A percentile compares a stretch with the other conserved stretches of the same genome.
These are phyloP conservation scores for Prunus yedoensis DNA, from an alignment of 331 rosid species.

Conservation along the genomic window DNA sequence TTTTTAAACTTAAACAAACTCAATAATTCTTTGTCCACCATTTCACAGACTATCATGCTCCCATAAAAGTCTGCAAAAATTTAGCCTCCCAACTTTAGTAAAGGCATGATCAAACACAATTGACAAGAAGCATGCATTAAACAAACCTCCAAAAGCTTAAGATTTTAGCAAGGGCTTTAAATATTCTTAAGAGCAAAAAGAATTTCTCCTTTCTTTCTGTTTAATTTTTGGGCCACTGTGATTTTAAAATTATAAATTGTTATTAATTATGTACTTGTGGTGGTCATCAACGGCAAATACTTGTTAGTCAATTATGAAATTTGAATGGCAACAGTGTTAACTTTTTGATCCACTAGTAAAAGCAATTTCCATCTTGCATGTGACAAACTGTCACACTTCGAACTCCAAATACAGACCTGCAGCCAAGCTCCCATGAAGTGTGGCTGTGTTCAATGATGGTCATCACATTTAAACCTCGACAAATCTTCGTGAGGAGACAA, in stretches of 20 bases:
- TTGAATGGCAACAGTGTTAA: neutral
- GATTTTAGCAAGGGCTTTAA: neutral
- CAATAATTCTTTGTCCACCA: conserved; percentile 5
- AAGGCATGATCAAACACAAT: neutral
- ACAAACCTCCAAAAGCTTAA: neutral
- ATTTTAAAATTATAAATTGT: neutral
- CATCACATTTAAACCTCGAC: neutral
- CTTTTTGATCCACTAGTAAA: conserved; percentile 14
- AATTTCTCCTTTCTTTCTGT: neutral
- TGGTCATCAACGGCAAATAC: neutral
- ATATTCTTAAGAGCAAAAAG: neutral
- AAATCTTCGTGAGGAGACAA: neutral
- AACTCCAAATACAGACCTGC: neutral
- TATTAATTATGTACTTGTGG: neutral
- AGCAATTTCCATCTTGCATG: conserved; percentile 8
- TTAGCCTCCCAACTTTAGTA: neutral
- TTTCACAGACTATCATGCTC: conserved; percentile 1
- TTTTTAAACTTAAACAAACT: neutral
- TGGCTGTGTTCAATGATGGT: conserved; percentile 19
- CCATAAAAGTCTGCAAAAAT: neutral
- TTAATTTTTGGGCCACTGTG: neutral
- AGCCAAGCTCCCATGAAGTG: conserved; percentile 12
- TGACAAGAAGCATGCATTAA: conserved; percentile 15
- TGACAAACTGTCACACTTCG: conserved; percentile 10
- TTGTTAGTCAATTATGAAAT: neutral